phyloP scores from a whole-genome alignment of 352 stramenopile species.

The Pythium dissotocum region DNA sequence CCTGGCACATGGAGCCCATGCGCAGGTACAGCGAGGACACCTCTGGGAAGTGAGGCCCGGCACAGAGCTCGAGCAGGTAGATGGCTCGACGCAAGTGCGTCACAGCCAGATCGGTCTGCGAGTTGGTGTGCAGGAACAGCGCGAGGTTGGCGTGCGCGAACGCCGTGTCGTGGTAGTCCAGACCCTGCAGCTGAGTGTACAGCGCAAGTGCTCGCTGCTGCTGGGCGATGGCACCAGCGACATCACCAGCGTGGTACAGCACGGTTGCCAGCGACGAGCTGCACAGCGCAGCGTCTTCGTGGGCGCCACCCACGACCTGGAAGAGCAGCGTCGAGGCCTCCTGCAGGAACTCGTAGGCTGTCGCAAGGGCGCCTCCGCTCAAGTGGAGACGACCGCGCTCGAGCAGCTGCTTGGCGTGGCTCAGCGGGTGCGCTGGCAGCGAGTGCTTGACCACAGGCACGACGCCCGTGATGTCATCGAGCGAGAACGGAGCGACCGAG shows the following conservation, averaged over 20 bases:
- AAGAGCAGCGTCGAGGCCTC: slow-evolving; percentile 93
- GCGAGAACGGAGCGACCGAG: slow-evolving; percentile 74
- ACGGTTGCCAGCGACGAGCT: slow-evolving; percentile 91
- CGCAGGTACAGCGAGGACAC: slow-evolving; percentile 93
- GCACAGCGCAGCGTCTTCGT: slow-evolving; percentile 92
- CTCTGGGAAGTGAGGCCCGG: slow-evolving; percentile 88
- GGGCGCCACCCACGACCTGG: slow-evolving; percentile 91
- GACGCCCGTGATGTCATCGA: slow-evolving; percentile 92
- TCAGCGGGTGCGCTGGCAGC: slow-evolving; percentile 73
- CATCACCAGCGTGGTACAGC: slow-evolving; percentile 91
- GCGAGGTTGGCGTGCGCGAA: slow-evolving; percentile 91
- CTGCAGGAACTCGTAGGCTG: slow-evolving; percentile 84
- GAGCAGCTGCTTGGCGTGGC: slow-evolving; percentile 80
- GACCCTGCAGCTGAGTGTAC: slow-evolving; percentile 90
- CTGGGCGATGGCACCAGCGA: slow-evolving; percentile 86
- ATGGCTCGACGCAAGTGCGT: slow-evolving; percentile 90
- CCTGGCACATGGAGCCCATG: slow-evolving; percentile 94
- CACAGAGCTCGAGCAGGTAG: slow-evolving; percentile 93
- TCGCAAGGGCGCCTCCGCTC: slow-evolving; percentile 66
- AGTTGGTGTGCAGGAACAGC: slow-evolving; percentile 89
- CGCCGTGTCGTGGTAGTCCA: slow-evolving; percentile 92
- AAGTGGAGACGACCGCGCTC: slow-evolving; percentile 89
- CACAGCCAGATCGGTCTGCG: slow-evolving; percentile 83
- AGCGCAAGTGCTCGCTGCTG: slow-evolving; percentile 91
- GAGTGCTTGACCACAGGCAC: slow-evolving; percentile 94